phyloP scores from a whole-genome alignment of 148 eudicot genomes.

The Cornus suecica region DNA sequence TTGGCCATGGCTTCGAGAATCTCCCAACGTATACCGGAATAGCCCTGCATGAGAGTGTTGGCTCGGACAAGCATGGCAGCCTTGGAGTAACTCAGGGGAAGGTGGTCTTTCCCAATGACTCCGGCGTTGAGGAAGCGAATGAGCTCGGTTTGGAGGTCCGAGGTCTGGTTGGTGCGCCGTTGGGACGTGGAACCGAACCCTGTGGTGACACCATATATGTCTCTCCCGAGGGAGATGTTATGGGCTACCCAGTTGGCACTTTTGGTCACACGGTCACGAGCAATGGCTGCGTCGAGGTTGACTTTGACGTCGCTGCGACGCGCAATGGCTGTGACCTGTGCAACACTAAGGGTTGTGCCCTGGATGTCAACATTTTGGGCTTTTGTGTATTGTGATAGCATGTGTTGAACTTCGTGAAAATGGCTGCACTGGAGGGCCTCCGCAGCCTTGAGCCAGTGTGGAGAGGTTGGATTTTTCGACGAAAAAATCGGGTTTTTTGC shows the following conservation, averaged over 20 bases:
- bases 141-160: conserved; percentile 9
- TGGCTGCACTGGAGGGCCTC: conserved; percentile 3
- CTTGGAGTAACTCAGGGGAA: background rate
- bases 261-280: conserved; percentile 9
- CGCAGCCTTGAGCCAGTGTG: conserved; percentile 6
- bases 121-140: background rate
- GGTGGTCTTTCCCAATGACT: background rate
- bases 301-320: conserved; percentile 2
- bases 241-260: conserved; percentile 8
- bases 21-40: conserved; percentile 13
- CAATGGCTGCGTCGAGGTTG: background rate
- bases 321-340: conserved; percentile 9
- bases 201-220: conserved; percentile 9
- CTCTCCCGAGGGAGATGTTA: background rate
- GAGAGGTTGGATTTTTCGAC: background rate
- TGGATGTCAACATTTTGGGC: conserved; percentile 5
- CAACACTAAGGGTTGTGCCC: conserved; percentile 5
- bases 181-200: conserved; percentile 8
- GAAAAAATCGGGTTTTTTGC: background rate
- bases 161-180: conserved; percentile 1
- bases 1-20: conserved; percentile 10
- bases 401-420: background rate
- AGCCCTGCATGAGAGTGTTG: conserved; percentile 13
- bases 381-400: background rate
- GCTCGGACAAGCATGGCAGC: conserved; percentile 12